phyloP scores from a whole-genome alignment of 2,329 filamentous ascomycete species.

The Microcyclosporella mali region DNA sequence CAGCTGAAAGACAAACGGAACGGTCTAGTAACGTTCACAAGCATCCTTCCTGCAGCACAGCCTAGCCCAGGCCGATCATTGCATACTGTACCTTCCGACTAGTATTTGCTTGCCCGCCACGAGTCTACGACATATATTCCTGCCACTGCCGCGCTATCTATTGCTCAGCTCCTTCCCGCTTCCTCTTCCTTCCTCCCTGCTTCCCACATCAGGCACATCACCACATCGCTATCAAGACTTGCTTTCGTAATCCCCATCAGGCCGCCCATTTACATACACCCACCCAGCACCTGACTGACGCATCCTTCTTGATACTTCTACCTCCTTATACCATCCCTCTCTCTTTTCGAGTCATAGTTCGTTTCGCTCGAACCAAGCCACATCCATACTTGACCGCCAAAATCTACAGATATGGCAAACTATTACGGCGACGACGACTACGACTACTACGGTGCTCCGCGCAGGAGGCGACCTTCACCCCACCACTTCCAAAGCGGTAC shows the following conservation, averaged over 20 bases:
- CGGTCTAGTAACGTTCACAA: no score
- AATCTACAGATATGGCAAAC: conserved; percentile 8
- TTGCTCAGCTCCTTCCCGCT: not conserved
- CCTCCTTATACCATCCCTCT: not conserved
- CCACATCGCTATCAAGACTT: not conserved
- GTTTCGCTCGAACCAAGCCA: not conserved
- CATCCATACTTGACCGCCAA: not conserved
- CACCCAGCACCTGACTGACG: not conserved
- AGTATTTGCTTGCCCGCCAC: no score
- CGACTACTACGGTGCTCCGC: conserved; percentile 16
- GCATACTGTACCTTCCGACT: no score
- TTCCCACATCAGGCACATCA: not conserved
- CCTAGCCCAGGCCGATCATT: no score
- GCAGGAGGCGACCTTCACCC: conserved; percentile 15
- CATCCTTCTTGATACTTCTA: not conserved
- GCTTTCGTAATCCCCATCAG: conserved; percentile 1
- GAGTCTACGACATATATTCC: no score
- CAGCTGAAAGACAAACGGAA: not conserved
- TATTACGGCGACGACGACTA: conserved; percentile 23
- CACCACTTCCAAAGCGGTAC: conserved; percentile 17
- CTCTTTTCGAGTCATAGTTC: not conserved
- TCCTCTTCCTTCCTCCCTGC: conserved; percentile 1
- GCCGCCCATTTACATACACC: not conserved
- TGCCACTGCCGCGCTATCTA: no score
- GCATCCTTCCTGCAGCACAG: no score